Evolutionary conservation across 2,329 filamentous ascomycete species (phyloP), one percentile per base, ranked within the genome.

Genomic region (Plectosphaerella cucumerina): DNA sequence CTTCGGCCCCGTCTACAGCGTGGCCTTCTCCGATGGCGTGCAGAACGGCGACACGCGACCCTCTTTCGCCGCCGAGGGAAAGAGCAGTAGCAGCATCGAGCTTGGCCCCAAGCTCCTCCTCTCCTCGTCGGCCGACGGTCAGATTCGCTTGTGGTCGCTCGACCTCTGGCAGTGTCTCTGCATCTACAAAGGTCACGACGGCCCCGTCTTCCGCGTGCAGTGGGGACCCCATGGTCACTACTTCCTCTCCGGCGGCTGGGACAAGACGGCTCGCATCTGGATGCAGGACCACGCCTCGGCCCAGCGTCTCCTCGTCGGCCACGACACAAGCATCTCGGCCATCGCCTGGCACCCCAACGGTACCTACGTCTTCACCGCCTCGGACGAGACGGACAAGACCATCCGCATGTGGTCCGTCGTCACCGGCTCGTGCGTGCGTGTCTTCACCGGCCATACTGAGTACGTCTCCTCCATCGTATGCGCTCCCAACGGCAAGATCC

Each of bases 391-490:
- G 6, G 84, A 99, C 69, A 93, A 93, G 68, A 94, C 91, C 1
- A 89, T 97, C 33, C 86, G 94, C 26, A 97, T 99, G 93, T 99
- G 94, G 94, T 86, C 91, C 10, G 82, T 97, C n/a, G 81, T 84
- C 11, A 93, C 87, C 9, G 94, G 94, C 23, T 85, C 86, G 55
- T 90, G 91, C 34, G 89, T 97, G 5, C 87, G 94, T 22, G 84
- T 97, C 62, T 96, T 97, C 65, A 91, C 89, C 0, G 94, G 94
- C 1, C 94, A 99, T 64, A 87, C 84, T 0, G 90, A 94, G 47
- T 90, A 90, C 62, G 85, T 97, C 64, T 95, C 87, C 14, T 82
- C 90, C 0, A 73, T 97, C 22, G 84, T 93, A 56, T 96, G 91
- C 62, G 87, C 90, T 20, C 90, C 90, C 1, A 91, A 90, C 61